These are phyloP conservation scores for Aspergillus chevalieri DNA, from an alignment of 2,329 filamentous ascomycete genomes.

Conservation along the genomic window DNA sequence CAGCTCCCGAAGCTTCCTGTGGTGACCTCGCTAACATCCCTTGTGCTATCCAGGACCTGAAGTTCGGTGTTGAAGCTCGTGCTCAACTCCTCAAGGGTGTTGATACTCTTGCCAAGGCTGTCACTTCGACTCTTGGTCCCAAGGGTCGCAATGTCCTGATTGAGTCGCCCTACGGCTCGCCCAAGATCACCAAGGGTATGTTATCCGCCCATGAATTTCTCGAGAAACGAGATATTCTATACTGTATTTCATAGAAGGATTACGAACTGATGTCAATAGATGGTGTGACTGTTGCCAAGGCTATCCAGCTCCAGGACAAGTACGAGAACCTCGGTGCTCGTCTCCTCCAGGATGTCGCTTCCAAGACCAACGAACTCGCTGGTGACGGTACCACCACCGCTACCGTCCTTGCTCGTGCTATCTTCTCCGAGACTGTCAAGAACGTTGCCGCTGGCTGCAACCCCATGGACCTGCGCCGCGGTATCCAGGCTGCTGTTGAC, in stretches of 20 bases:
- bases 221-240: not conserved
- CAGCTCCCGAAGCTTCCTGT: constrained; percentile 13
- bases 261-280: constrained; percentile 46
- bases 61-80: constrained; percentile 93
- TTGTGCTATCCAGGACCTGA: constrained; percentile 65
- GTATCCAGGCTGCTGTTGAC: constrained; percentile 93
- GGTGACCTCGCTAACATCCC: constrained; percentile 23
- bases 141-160: constrained; percentile 99
- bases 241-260: not conserved
- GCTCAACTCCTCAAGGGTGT: constrained; percentile 86
- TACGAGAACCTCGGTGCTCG: constrained; percentile 98
- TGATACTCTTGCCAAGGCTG: constrained; percentile 92
- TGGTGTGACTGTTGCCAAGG: constrained; percentile 83
- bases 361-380: constrained; percentile 98
- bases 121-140: constrained; percentile 90
- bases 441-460: constrained; percentile 99
- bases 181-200: constrained; percentile 98
- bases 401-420: constrained; percentile 91
- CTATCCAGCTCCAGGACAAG: constrained; percentile 92
- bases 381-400: constrained; percentile 98
- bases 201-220: constrained; percentile 6
- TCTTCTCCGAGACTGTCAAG: constrained; percentile 99
- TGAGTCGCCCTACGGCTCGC: constrained; percentile 95
- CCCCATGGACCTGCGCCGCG: constrained; percentile 96
- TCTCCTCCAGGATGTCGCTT: constrained; percentile 94